Conservation (phyloP, 2,329 filamentous ascomycete species). For the Sclerotinia spermophila region DNA sequence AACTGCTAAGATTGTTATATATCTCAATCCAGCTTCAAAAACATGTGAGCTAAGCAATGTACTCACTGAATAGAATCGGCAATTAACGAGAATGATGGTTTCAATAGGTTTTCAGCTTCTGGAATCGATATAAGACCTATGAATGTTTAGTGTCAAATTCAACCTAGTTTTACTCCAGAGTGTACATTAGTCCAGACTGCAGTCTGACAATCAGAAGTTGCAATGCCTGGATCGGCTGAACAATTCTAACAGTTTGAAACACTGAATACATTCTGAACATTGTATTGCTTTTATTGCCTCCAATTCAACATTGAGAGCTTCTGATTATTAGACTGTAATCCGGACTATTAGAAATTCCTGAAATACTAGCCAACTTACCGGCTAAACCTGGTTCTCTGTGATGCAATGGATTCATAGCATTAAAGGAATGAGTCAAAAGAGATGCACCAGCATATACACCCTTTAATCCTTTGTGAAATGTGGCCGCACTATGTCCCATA, state of each 20-base stretch:
- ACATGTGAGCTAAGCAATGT: background rate
- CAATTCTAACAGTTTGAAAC: background rate
- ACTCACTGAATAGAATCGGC: slow-evolving; percentile 48
- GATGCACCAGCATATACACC: slow-evolving; percentile 48
- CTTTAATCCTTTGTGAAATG: slow-evolving; percentile 43
- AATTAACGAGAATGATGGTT: slow-evolving; percentile 49
- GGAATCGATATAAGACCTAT: slow-evolving; percentile 36
- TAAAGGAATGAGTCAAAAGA: slow-evolving; percentile 51
- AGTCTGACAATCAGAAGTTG: background rate
- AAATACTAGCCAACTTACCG: slow-evolving; percentile 34
- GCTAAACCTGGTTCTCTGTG: slow-evolving; percentile 50
- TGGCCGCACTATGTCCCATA: slow-evolving; percentile 46
- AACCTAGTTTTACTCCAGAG: background rate
- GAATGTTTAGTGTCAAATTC: background rate
- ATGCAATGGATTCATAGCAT: slow-evolving; percentile 50
- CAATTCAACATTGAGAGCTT: background rate
- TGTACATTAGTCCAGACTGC: background rate
- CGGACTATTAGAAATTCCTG: background rate
- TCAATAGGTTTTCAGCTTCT: background rate
- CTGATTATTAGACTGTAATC: background rate
- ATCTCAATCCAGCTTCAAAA: background rate
- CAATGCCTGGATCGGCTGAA: background rate
- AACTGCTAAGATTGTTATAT: background rate
- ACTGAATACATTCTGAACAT: background rate
- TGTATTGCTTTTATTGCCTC: background rate